Conservation (phyloP, 2,329 filamentous ascomycete species). For the Pestalotiopsis sp. region DNA sequence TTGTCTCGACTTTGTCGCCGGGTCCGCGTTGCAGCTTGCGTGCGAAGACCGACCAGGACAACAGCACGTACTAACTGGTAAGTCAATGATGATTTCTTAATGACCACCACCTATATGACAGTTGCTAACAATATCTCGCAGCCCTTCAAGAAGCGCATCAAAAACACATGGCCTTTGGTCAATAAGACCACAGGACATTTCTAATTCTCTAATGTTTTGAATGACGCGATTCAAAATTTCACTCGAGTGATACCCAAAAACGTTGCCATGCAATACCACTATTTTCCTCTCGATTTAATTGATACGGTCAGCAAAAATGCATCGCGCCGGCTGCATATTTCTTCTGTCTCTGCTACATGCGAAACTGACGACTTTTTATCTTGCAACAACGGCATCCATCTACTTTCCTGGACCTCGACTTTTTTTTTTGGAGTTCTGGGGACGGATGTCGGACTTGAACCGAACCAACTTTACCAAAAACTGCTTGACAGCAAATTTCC, state of each 20-base stretch:
- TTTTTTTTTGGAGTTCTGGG: neutral
- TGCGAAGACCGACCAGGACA: slow-evolving; percentile 65
- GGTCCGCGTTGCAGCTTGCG: slow-evolving; percentile 64
- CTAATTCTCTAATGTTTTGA: slow-evolving; percentile 6
- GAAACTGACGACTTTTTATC: slow-evolving; percentile 1
- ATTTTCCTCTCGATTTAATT: neutral
- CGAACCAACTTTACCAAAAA: neutral
- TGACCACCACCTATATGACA: neutral
- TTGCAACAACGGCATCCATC: neutral
- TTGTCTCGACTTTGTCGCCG: slow-evolving; percentile 61
- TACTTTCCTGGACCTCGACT: neutral
- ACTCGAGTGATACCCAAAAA: slow-evolving; percentile 6
- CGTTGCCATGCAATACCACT: neutral
- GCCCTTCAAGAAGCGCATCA: slow-evolving; percentile 16
- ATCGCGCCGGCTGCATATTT: slow-evolving; percentile 9
- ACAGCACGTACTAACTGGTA: slow-evolving; percentile 55
- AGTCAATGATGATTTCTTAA: slow-evolving; percentile 30
- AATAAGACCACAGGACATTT: neutral
- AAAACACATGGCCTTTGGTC: slow-evolving; percentile 5
- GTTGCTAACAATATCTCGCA: slow-evolving; percentile 4
- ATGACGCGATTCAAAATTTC: neutral
- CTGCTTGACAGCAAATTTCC: slow-evolving; percentile 7
- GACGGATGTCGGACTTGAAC: neutral
- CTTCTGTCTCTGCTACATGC: neutral
- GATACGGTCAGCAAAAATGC: slow-evolving; percentile 7